Base-by-base conservation (phyloP, 2,329 filamentous ascomycete species). In the Berkeleyomyces rouxiae region DNA sequence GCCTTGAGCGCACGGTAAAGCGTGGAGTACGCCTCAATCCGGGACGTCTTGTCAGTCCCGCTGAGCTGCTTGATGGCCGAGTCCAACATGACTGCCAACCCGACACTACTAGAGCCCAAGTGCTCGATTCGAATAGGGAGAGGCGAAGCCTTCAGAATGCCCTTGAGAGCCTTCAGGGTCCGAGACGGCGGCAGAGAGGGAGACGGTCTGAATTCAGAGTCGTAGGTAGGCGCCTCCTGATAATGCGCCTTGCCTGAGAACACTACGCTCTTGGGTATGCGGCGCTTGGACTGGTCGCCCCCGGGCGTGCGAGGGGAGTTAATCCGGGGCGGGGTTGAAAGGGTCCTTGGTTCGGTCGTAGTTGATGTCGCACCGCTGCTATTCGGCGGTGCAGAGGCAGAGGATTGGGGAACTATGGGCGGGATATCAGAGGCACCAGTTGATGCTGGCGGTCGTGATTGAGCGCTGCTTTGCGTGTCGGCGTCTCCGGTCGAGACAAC, bases 1-100 rank as follows among this genome's bases (percentile, higher is more conserved):
- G 86, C 81, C 71, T 89, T 88, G 68, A 96, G 76, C 3, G 86
- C 84, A 42, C 84, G 81, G 40, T 86, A 82, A 53, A 99, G 77
- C 69, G 87, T 87, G 70, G 85, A 84, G 70, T 99, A 97, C 58
- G 91, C 89, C 74, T 99, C 93, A 40, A 93, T 74, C 67, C 86
- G 86, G 10, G 83, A 84, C 63, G 84, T 81, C 61, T 86, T 79
- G 67, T 90, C 87, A 39, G 83, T 77, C 31, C 87, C 84, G 44
- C 86, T 87, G 58, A 99, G 79, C 73, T 93, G 87, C 72, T 88
- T 85, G 43, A 90, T 80, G 4, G 90, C 83, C 0, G 89, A 95
- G 68, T 95, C 88, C 67, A 97, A 75, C 85, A 96, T 93, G 68
- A 83, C 83, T 66, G 81, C 80, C 63, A 96, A 37, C 4, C 43